Percentiles rank a stretch among this genome's conserved stretches.
Evolutionary conservation across 352 stramenopile species (phyloP).

Genomic region (Pythium biforme): DNA sequence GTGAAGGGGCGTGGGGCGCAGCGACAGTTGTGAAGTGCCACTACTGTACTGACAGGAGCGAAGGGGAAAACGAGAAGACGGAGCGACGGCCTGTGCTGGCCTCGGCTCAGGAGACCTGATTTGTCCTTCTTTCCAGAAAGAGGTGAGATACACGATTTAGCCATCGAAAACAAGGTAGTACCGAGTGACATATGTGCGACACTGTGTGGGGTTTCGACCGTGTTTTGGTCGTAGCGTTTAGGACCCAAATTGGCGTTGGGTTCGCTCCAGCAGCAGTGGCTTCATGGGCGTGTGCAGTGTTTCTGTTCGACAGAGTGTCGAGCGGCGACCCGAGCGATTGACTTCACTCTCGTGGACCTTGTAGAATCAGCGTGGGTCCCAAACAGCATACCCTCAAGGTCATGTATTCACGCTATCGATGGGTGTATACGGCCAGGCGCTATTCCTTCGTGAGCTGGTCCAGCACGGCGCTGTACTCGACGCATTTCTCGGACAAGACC

Average conservation of each 20-base stretch:
- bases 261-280: no score
- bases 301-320: not conserved
- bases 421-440: no score
- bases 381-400: no score
- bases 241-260: no score
- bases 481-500: constrained; percentile 68
- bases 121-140: not conserved
- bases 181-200: no score
- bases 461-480: constrained; percentile 58
- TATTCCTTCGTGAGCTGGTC: constrained; percentile 40
- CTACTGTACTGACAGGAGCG: not conserved
- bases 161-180: not conserved
- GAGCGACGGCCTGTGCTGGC: not conserved
- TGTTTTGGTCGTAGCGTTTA: constrained; percentile 3
- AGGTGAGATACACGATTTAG: not conserved
- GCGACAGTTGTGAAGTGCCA: not conserved
- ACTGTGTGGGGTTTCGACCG: no score
- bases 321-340: no score
- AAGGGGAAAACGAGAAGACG: not conserved
- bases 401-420: no score
- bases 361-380: no score
- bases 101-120: not conserved
- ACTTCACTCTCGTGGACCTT: no score
- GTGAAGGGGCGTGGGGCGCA: not conserved
- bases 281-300: not conserved